Base-by-base conservation (phyloP, 192 early-diverging fungal species). In the Coemansia aciculifera region DNA sequence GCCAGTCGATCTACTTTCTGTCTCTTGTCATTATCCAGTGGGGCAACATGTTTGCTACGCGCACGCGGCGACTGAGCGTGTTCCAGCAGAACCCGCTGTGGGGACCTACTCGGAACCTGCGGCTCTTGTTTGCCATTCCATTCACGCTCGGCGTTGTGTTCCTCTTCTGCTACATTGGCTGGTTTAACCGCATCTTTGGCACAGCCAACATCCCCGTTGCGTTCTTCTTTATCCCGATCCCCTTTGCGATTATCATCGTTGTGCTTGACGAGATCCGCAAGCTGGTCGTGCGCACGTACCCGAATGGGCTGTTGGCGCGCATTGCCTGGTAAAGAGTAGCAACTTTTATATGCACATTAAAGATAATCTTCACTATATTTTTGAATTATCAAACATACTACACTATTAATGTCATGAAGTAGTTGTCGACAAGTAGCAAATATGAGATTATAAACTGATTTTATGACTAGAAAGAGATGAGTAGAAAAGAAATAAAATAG, bases 211-310 rank as follows among this genome's bases (percentile, higher is more conserved):
- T 90, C 36, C 90, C 88, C 19, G 68, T 71, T 3, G 75, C 74
- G 71, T 87, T 81, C 71, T 90, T 85, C 85, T 83, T 88, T 59
- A 76, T 87, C 31, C 87, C 89, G 1, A 62, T 89, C 19, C 75
- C 79, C 24, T 83, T 83, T 60, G 86, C 80, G 2, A 7, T 86
- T 11, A 67, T 68, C n/a, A 74, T 90, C 39, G 32, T 90, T 24
- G 37, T 69, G 1, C 67, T 83, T 36, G 89, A 90, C 63, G 89
- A 90, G 69, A 11, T 84, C 13, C 68, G 89, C 42, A 90, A 90
- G 68, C 31, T 77, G 27, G 43, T 70, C 9, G 86, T 88, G 10
- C 73, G 89, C 24, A 19, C 63, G 24, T 66, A 43, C 12, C 77
- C 72, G 0, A 36, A 17, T 1, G 64, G 72, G 38, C 15, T 69